Evolutionary conservation across 2,329 filamentous ascomycete genomes (phyloP).

Genomic region (Fusarium agapanthi): DNA sequence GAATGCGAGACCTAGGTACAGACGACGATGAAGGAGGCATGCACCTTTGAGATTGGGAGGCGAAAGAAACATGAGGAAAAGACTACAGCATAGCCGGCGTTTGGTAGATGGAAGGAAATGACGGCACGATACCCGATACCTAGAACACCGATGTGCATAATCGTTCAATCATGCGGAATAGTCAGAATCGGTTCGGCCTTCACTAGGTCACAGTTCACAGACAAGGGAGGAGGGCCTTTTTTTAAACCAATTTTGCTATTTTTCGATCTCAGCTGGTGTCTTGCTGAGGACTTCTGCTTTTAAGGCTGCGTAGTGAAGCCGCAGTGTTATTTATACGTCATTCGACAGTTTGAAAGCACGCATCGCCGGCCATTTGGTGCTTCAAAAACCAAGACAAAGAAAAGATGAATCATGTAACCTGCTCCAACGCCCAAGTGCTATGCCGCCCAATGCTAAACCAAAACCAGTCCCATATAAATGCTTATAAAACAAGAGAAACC

Average conservation of each 20-base stretch:
- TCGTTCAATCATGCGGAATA: neutral
- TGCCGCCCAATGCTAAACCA: constrained; percentile 37
- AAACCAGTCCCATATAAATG: constrained; percentile 36
- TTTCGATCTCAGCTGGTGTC: constrained; percentile 31
- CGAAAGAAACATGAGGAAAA: neutral
- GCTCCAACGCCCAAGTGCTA: constrained; percentile 39
- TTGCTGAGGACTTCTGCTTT: constrained; percentile 23
- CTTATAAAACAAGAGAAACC: constrained; percentile 34
- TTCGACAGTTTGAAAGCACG: constrained; percentile 18
- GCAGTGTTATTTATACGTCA: constrained; percentile 23
- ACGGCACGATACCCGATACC: constrained; percentile 35
- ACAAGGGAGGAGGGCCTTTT: neutral
- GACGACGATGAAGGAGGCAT: constrained; percentile 65
- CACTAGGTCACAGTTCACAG: neutral
- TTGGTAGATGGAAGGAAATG: constrained; percentile 30
- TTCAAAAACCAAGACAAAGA: constrained; percentile 15
- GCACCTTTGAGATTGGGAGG: constrained; percentile 59
- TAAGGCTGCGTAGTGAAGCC: constrained; percentile 9
- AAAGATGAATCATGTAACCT: constrained; percentile 29
- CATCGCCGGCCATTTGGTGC: constrained; percentile 26
- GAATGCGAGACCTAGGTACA: constrained; percentile 56
- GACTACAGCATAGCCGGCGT: constrained; percentile 37
- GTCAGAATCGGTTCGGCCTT: neutral
- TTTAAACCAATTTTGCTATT: constrained; percentile 36
- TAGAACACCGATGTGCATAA: neutral